Conservation (phyloP, 352 stramenopile species). For the Globisporangium spiculum region DNA sequence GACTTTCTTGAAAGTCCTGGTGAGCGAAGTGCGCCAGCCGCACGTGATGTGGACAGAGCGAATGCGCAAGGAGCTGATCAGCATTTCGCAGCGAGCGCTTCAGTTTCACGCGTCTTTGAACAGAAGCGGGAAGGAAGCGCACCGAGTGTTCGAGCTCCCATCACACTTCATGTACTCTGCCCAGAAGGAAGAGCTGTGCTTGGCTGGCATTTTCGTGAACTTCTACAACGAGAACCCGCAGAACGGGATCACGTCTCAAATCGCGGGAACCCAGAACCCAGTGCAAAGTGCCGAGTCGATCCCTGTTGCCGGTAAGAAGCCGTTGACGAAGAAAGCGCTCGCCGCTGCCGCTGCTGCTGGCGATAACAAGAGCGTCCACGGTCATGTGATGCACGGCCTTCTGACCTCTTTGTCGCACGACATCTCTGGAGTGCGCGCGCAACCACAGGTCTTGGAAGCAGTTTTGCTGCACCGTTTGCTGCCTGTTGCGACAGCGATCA, state of each 20-base stretch:
- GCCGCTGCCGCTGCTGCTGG: slow-evolving; percentile 21
- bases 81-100: slow-evolving; percentile 62
- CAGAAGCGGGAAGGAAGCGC: slow-evolving; percentile 46
- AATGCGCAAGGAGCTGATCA: slow-evolving; percentile 77
- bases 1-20: slow-evolving; percentile 69
- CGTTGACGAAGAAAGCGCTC: slow-evolving; percentile 23
- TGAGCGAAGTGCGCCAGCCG: slow-evolving; percentile 69
- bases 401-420: slow-evolving; percentile 69
- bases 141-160: slow-evolving; percentile 76
- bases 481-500: slow-evolving; percentile 73
- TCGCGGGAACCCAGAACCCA: slow-evolving; percentile 63
- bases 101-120: slow-evolving; percentile 69
- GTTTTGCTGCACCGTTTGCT: slow-evolving; percentile 72
- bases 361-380: slow-evolving; percentile 52
- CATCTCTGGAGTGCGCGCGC: slow-evolving; percentile 63
- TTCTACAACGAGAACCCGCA: slow-evolving; percentile 88
- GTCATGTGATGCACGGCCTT: slow-evolving; percentile 74
- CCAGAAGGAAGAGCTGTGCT: slow-evolving; percentile 81
- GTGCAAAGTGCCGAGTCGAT: slow-evolving; percentile 7
- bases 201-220: slow-evolving; percentile 87
- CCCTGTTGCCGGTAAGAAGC: slow-evolving; percentile 8
- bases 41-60: slow-evolving; percentile 87
- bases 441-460: slow-evolving; percentile 63
- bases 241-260: slow-evolving; percentile 65
- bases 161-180: slow-evolving; percentile 75